Evolutionary conservation across 768 basidiomycete genomes (phyloP).

Genomic region (Leccinum subgranulosum): DNA sequence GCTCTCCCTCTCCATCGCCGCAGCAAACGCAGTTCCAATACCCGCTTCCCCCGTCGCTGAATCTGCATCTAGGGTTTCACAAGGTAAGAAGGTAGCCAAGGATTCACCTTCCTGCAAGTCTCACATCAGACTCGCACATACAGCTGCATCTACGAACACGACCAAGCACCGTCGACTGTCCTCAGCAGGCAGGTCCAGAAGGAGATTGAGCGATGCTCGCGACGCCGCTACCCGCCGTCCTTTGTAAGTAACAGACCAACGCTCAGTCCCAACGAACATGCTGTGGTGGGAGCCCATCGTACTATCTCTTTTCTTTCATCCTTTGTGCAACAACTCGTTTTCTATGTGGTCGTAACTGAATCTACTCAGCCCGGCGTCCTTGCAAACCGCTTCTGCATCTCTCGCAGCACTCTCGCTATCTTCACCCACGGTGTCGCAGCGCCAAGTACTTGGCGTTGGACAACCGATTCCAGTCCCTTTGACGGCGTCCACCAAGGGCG

Average conservation of each 20-base stretch:
- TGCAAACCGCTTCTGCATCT: slow-evolving; percentile 38
- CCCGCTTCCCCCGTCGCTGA: slow-evolving; percentile 30
- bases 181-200: slow-evolving; percentile 65
- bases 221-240: slow-evolving; percentile 76
- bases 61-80: slow-evolving; percentile 10
- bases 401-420: slow-evolving; percentile 42
- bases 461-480: slow-evolving; percentile 14
- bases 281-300: neutral
- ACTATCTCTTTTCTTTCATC: neutral
- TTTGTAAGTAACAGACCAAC: slow-evolving; percentile 49
- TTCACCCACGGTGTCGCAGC: slow-evolving; percentile 35
- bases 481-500: neutral
- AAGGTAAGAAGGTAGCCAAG: slow-evolving; percentile 12
- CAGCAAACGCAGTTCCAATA: slow-evolving; percentile 49
- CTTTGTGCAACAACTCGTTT: neutral
- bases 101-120: neutral
- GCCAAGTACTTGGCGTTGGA: slow-evolving; percentile 3
- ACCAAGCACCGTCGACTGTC: slow-evolving; percentile 66
- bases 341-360: slow-evolving; percentile 5
- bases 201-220: slow-evolving; percentile 74
- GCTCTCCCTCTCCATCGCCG: slow-evolving; percentile 66
- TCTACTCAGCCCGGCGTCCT: slow-evolving; percentile 30
- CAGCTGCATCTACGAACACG: slow-evolving; percentile 32
- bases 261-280: neutral
- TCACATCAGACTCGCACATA: neutral